Base-by-base conservation (phyloP, 108 stramenopile genomes). In the Nitzschia palea region DNA sequence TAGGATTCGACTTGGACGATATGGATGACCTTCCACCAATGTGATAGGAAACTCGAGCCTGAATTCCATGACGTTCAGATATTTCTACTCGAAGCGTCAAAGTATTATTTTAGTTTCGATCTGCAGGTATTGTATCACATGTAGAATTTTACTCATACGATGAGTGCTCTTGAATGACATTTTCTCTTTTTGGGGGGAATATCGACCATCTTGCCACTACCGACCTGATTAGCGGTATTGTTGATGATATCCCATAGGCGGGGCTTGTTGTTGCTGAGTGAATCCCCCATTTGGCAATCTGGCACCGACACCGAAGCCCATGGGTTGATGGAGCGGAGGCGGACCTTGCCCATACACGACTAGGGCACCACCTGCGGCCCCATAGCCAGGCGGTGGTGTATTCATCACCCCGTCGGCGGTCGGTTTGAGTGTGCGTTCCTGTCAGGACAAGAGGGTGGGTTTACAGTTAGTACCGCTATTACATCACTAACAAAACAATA, bases 1-100 rank as follows among this genome's bases (percentile, higher is more conserved):
- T 76, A 12, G 80, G 74, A 57, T 86, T 87, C 55, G 82, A 78
- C 20, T 62, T 73, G 25, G 86, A 87, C 51, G 78, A 87, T 64
- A 27, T 50, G 45, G 57, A 59, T 34, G 55, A 32, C 20, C 30
- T 56, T 34, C 37, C 37, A n/a, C n/a, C n/a, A n/a, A n/a, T n/a
- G n/a, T n/a, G n/a, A n/a, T n/a, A n/a, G n/a, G n/a, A n/a, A n/a
- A n/a, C n/a, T n/a, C n/a, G n/a, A n/a, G n/a, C n/a, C n/a, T n/a
- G n/a, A n/a, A n/a, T n/a, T n/a, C n/a, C n/a, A n/a, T n/a, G n/a
- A n/a, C n/a, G n/a, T n/a, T n/a, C n/a, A n/a, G n/a, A n/a, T n/a
- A n/a, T n/a, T n/a, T n/a, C n/a, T n/a, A n/a, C n/a, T n/a, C n/a
- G n/a, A n/a, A n/a, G n/a, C n/a, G n/a, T n/a, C n/a, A n/a, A n/a